Conservation (phyloP, 331 rosid species). For the Malus hybrid region DNA sequence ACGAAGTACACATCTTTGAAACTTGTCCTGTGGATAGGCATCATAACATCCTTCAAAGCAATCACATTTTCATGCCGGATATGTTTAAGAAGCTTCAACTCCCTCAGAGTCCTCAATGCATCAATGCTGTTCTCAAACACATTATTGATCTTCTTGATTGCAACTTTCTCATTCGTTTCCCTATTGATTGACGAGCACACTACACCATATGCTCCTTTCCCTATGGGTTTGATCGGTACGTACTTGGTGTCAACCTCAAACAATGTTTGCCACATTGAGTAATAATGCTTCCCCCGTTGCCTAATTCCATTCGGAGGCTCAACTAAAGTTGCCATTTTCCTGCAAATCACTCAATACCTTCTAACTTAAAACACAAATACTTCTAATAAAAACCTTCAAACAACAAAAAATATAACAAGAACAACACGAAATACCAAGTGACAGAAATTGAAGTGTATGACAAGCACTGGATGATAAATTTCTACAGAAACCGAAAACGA, state of each 20-base stretch:
- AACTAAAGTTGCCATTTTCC: conserved; percentile 38
- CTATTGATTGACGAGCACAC: conserved; percentile 43
- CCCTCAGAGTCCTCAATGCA: conserved; percentile 49
- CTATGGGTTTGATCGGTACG: conserved; percentile 42
- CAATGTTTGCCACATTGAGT: conserved; percentile 43
- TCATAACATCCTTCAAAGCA: conserved; percentile 46
- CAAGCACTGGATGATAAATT: not conserved
- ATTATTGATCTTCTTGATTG: conserved; percentile 47
- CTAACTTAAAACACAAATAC: not conserved
- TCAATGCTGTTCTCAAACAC: conserved; percentile 40
- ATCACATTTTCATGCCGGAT: conserved; percentile 44
- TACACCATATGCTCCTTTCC: conserved; percentile 48
- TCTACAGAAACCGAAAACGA: not conserved
- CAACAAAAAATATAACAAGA: not conserved
- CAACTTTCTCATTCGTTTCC: conserved; percentile 44
- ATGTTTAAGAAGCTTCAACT: conserved; percentile 37
- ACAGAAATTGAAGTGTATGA: not conserved
- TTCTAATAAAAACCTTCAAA: not conserved
- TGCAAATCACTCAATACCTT: conserved; percentile 1
- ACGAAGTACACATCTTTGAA: conserved; percentile 48
- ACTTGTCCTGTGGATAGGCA: conserved; percentile 30
- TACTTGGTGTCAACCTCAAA: conserved; percentile 47
- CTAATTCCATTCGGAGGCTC: conserved; percentile 39
- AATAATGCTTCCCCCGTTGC: conserved; percentile 40
- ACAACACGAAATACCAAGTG: not conserved